phyloP scores from a whole-genome alignment of 306 rosid genomes.

The Ochetophila trinervis region DNA sequence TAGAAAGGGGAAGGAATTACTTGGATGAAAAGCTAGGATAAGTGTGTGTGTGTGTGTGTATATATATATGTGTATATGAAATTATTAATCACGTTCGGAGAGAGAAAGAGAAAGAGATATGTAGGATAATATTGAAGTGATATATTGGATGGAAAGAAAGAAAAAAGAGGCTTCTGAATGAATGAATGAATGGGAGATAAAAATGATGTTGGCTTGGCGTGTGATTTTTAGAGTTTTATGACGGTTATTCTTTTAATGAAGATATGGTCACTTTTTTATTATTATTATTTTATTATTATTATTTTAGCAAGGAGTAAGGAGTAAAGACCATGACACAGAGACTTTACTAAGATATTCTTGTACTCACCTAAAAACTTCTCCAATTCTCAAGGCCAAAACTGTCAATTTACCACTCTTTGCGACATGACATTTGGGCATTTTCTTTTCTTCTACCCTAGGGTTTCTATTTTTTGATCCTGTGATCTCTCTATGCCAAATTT shows the following conservation, averaged over 20 bases:
- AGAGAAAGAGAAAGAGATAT: conserved; percentile 1
- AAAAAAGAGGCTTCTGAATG: conserved; percentile 44
- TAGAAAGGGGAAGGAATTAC: conserved; percentile 59
- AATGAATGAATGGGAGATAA: conserved; percentile 42
- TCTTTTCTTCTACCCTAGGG: conserved; percentile 39
- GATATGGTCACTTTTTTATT: conserved; percentile 28
- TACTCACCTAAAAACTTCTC: conserved; percentile 18
- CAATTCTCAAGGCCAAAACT: conserved; percentile 34
- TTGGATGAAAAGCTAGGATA: conserved; percentile 50
- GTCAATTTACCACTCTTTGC: conserved; percentile 24
- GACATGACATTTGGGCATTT: conserved; percentile 21
- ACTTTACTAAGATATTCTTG: conserved; percentile 37
- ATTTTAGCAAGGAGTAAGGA: conserved; percentile 1
- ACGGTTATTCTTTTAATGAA: conserved; percentile 50
- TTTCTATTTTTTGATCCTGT: conserved; percentile 42
- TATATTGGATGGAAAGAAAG: conserved; percentile 38
- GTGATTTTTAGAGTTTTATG: conserved; percentile 30
- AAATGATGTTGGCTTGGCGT: conserved; percentile 34
- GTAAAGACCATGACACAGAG: conserved; percentile 20
- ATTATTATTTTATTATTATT: too few species aligned
- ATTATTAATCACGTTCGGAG: conserved; percentile 19
- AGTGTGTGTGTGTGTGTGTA: background rate
- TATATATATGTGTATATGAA: background rate
- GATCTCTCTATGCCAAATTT: background rate
- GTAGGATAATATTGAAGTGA: conserved; percentile 21